Conservation (phyloP, 1,139 yeast species). For the Debaryomyces sp. region DNA sequence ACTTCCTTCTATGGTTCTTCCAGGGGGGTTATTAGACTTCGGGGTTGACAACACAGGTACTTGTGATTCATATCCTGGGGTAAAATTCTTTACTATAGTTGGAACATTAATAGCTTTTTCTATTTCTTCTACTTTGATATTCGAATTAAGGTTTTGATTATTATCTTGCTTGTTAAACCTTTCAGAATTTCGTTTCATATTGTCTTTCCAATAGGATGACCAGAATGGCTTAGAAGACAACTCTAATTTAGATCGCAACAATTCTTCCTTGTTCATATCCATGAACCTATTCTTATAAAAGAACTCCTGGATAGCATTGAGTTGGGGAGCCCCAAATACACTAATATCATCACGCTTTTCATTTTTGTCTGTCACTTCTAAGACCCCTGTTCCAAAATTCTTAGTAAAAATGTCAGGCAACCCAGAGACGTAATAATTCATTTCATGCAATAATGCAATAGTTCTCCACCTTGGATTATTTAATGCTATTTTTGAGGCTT, state of each 20-base stretch:
- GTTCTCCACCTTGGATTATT: constrained; percentile 58
- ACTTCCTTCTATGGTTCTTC: constrained; percentile 6
- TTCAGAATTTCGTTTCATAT: constrained; percentile 33
- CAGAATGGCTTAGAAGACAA: constrained; percentile 48
- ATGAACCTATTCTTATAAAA: constrained; percentile 55
- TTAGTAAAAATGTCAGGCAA: constrained; percentile 43
- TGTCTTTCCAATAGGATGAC: constrained; percentile 53
- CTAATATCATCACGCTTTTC: constrained; percentile 30
- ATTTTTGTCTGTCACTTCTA: constrained; percentile 18
- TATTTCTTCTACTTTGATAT: constrained; percentile 18
- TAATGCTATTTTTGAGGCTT: constrained; percentile 51
- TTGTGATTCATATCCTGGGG: constrained; percentile 4
- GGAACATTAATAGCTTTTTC: constrained; percentile 17
- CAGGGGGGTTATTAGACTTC: constrained; percentile 1
- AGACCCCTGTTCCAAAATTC: constrained; percentile 46
- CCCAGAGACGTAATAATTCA: constrained; percentile 54
- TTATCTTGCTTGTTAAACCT: constrained; percentile 33
- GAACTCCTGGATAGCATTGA: constrained; percentile 54
- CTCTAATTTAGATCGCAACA: constrained; percentile 30
- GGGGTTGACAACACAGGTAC: constrained; percentile 9
- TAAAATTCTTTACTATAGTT: constrained; percentile 10
- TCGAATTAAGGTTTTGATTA: constrained; percentile 20
- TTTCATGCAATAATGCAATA: constrained; percentile 60
- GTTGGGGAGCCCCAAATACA: constrained; percentile 63
- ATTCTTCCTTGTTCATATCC: constrained; percentile 27